A percentile compares a stretch with the other conserved stretches of the same genome.
These are phyloP conservation scores for Apiotrichum laibachii DNA, from an alignment of 1,284 basidiomycete species.

Conservation along the genomic window DNA sequence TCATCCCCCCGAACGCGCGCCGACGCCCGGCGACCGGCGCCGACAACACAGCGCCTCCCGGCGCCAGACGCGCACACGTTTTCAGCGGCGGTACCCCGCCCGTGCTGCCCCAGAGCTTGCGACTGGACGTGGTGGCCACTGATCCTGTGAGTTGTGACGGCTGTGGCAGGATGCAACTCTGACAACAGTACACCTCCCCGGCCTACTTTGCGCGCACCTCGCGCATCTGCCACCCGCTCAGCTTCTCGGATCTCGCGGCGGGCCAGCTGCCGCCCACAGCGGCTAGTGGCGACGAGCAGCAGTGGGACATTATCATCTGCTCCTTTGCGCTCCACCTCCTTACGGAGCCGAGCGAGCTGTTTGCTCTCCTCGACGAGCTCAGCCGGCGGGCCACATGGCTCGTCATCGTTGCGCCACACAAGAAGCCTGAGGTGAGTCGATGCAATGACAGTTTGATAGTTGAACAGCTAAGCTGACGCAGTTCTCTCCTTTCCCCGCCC, in stretches of 20 bases:
- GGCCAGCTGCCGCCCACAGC: slow-evolving; percentile 53
- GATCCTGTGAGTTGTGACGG: slow-evolving; percentile 51
- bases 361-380: slow-evolving; percentile 63
- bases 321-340: slow-evolving; percentile 71
- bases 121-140: slow-evolving; percentile 40
- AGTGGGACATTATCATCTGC: slow-evolving; percentile 64
- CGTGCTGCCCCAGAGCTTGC: slow-evolving; percentile 15
- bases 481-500: too few species aligned
- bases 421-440: slow-evolving; percentile 64
- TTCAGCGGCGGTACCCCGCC: slow-evolving; percentile 16
- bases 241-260: slow-evolving; percentile 59
- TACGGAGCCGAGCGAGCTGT: slow-evolving; percentile 62
- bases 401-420: slow-evolving; percentile 67
- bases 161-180: neutral
- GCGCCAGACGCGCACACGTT: neutral
- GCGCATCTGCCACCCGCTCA: slow-evolving; percentile 56
- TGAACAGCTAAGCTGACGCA: too few species aligned
- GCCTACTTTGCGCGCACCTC: slow-evolving; percentile 58
- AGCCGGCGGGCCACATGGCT: slow-evolving; percentile 64
- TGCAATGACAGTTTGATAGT: neutral
- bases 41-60: neutral
- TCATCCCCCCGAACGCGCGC: slow-evolving; percentile 39
- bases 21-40: neutral
- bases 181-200: slow-evolving; percentile 55
- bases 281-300: slow-evolving; percentile 4